Conservation (phyloP, 2,329 filamentous ascomycete genomes). For the Ascosphaera acerosa region DNA sequence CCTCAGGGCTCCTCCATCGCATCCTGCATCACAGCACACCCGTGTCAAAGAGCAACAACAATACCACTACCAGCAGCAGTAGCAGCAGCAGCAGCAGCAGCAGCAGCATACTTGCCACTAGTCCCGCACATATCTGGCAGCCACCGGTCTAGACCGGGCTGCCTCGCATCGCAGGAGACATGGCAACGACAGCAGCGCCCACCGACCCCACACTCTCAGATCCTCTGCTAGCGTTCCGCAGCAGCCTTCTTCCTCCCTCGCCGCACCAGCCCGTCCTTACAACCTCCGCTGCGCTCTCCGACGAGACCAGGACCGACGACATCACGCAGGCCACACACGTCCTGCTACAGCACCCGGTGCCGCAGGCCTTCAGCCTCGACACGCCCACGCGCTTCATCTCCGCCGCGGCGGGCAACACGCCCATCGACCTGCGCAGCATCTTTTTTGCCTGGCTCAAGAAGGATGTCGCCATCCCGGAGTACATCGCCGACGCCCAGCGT, state of each 20-base stretch:
- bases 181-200: no score
- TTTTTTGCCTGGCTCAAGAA: slow-evolving; percentile 93
- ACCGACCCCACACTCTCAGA: slow-evolving; percentile 33
- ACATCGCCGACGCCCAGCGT: slow-evolving; percentile 58
- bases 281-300: slow-evolving; percentile 36
- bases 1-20: no score
- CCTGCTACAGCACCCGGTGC: slow-evolving; percentile 38
- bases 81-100: no score
- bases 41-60: no score
- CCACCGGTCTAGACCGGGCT: no score
- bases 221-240: slow-evolving; percentile 59
- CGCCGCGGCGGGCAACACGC: slow-evolving; percentile 32
- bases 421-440: slow-evolving; percentile 74
- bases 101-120: no score
- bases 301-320: slow-evolving; percentile 31
- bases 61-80: no score
- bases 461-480: slow-evolving; percentile 70
- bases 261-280: slow-evolving; percentile 46
- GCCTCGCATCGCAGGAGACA: no score
- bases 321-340: slow-evolving; percentile 58
- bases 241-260: slow-evolving; percentile 48
- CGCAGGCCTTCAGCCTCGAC: slow-evolving; percentile 40
- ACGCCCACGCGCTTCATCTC: slow-evolving; percentile 68
- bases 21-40: no score
- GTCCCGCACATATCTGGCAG: no score